Evolutionary conservation across 768 basidiomycete species (phyloP).

Genomic region (Russula ochroleuca): DNA sequence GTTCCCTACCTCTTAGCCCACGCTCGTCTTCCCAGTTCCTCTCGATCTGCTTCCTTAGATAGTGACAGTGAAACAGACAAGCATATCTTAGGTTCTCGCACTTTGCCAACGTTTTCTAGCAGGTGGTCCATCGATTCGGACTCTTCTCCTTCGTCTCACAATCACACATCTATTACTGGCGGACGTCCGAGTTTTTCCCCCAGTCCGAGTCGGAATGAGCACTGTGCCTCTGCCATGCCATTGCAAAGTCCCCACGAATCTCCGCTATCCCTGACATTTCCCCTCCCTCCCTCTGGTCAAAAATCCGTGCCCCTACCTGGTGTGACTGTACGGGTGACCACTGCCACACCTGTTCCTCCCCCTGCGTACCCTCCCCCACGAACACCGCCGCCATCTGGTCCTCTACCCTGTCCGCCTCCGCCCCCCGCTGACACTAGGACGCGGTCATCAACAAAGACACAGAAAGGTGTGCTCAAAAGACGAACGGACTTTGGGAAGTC

Average conservation of each 20-base stretch:
- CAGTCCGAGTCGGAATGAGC: not conserved
- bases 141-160: conserved; percentile 9
- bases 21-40: not conserved
- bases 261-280: conserved; percentile 24
- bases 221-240: not conserved
- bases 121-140: conserved; percentile 16
- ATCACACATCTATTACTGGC: not conserved
- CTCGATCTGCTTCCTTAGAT: conserved; percentile 1
- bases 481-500: not conserved
- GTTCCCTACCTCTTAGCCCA: not conserved
- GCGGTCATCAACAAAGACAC: not conserved
- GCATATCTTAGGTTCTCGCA: not conserved
- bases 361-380: conserved; percentile 20
- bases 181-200: not conserved
- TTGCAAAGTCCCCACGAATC: conserved; percentile 1
- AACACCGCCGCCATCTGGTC: conserved; percentile 14
- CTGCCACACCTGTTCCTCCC: conserved; percentile 12
- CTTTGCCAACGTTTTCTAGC: conserved; percentile 14
- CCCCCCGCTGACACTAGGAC: not conserved
- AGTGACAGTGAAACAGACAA: not conserved
- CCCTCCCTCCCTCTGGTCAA: conserved; percentile 19
- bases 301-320: conserved; percentile 4
- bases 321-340: conserved; percentile 16
- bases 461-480: not conserved
- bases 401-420: conserved; percentile 14